phyloP scores from a whole-genome alignment of 2,329 filamentous ascomycete species.

The Claviceps capensis region DNA sequence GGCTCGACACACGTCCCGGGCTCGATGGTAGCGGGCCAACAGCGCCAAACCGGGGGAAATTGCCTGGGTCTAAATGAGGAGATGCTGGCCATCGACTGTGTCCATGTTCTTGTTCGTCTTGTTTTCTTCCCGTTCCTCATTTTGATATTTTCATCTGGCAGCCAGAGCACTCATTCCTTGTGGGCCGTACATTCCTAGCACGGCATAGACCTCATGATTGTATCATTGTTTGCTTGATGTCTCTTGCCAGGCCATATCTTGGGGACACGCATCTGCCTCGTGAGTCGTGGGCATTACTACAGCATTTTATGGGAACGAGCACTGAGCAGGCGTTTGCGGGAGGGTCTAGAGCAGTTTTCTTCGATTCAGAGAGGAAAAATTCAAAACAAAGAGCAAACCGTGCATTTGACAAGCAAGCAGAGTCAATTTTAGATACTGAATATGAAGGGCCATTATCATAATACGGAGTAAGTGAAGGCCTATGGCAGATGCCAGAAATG shows the following conservation, averaged over 20 bases:
- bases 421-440: neutral
- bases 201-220: neutral
- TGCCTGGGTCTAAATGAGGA: conserved; percentile 1
- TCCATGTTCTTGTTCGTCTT: neutral
- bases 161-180: neutral
- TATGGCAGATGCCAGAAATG: neutral
- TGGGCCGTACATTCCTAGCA: neutral
- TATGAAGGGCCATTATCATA: neutral
- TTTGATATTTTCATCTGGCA: neutral
- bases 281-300: neutral
- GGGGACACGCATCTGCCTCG: neutral
- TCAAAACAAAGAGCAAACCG: neutral
- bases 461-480: neutral
- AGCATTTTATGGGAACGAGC: neutral
- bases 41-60: conserved; percentile 18
- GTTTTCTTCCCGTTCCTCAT: neutral
- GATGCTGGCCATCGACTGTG: neutral
- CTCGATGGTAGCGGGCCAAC: conserved; percentile 39
- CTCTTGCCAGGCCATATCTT: neutral
- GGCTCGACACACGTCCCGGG: conserved; percentile 32
- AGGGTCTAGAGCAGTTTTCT: neutral
- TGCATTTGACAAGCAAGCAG: neutral
- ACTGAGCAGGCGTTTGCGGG: neutral
- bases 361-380: neutral
- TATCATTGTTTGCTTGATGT: neutral